These are phyloP conservation scores for Naumovozyma castellii DNA, from an alignment of 805 yeast species.

Conservation along the genomic window DNA sequence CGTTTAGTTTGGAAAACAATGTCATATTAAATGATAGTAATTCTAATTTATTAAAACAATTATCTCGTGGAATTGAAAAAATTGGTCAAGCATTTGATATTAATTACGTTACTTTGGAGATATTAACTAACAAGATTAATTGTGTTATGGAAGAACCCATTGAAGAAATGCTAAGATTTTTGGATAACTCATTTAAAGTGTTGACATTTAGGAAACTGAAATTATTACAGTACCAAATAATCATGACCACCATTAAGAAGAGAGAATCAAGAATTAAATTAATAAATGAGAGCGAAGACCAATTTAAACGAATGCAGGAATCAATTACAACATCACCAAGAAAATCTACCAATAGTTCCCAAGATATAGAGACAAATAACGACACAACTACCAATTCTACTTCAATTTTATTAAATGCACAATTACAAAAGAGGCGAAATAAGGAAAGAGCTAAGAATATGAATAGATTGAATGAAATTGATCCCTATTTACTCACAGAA, in stretches of 20 bases:
- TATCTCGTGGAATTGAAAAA: conserved; percentile 54
- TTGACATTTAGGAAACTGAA: conserved; percentile 52
- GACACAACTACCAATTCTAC: neutral
- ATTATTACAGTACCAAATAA: conserved; percentile 39
- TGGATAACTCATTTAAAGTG: conserved; percentile 34
- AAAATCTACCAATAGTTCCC: conserved; percentile 26
- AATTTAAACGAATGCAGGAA: conserved; percentile 22
- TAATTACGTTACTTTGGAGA: conserved; percentile 44
- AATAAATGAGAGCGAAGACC: conserved; percentile 29
- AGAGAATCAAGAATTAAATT: conserved; percentile 26
- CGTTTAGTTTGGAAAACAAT: conserved; percentile 48
- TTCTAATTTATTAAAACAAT: conserved; percentile 27
- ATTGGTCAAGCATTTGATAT: conserved; percentile 83
- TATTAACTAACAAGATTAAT: conserved; percentile 33
- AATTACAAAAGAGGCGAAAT: conserved; percentile 8
- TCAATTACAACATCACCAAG: conserved; percentile 30
- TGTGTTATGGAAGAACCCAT: conserved; percentile 33
- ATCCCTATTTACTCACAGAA: conserved; percentile 28
- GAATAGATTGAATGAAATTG: conserved; percentile 14
- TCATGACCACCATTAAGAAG: conserved; percentile 33
- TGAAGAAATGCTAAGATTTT: conserved; percentile 28
- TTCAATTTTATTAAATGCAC: conserved; percentile 1
- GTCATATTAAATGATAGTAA: conserved; percentile 43
- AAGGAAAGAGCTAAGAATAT: conserved; percentile 5
- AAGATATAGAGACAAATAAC: neutral